Percentiles rank a stretch among this genome's conserved stretches.
Conservation (phyloP, 768 basidiomycete species). For the Tulasnella sp. region DNA sequence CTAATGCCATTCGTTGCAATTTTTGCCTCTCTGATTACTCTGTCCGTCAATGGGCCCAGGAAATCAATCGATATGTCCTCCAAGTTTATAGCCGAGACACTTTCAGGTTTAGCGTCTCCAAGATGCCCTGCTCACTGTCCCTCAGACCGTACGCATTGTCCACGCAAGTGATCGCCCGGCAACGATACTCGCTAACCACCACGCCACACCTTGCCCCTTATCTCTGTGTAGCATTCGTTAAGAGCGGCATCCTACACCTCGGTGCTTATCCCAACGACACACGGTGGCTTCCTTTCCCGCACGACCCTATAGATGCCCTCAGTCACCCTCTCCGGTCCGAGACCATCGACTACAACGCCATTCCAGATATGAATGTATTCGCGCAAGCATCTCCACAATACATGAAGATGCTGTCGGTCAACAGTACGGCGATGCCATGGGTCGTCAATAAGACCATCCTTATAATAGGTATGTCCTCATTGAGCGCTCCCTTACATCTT, state of each 20-base stretch:
- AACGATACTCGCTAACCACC: too few species aligned
- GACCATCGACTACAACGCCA: background rate
- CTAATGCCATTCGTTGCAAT: background rate
- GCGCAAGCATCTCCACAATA: background rate
- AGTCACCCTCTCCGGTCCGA: background rate
- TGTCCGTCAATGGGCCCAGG: background rate
- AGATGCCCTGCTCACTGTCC: background rate
- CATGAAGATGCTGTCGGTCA: slow-evolving; percentile 2
- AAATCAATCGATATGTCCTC: background rate
- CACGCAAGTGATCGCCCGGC: too few species aligned
- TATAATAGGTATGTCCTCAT: background rate
- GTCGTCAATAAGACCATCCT: background rate
- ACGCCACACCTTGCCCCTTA: background rate
- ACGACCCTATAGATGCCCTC: slow-evolving; percentile 4
- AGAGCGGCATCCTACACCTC: background rate
- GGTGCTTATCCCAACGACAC: slow-evolving; percentile 3
- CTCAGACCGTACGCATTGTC: background rate
- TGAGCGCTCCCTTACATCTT: background rate
- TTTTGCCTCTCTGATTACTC: background rate
- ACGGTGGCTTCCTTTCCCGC: slow-evolving; percentile 4
- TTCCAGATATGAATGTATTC: background rate
- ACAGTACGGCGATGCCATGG: background rate
- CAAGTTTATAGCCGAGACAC: background rate
- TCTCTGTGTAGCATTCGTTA: background rate
- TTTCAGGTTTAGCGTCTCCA: background rate